These are phyloP conservation scores for Furcasterigmium sp. DNA, from an alignment of 2,329 filamentous ascomycete genomes.

Conservation along the genomic window DNA sequence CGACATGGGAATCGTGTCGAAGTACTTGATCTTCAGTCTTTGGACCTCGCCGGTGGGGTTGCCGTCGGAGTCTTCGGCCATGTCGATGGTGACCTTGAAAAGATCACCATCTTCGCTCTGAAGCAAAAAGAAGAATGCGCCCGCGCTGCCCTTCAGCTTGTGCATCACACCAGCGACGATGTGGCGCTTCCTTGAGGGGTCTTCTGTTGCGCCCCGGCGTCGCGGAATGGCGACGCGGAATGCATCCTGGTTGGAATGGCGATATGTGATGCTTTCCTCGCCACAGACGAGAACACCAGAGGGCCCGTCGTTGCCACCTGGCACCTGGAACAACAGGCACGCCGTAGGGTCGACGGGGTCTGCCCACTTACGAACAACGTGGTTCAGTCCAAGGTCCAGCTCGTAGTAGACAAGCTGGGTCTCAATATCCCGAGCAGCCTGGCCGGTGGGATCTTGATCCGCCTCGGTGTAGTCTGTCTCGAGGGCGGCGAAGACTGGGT, in stretches of 20 bases:
- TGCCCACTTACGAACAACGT: slow-evolving; percentile 95
- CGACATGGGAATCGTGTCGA: slow-evolving; percentile 89
- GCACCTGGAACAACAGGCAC: slow-evolving; percentile 89
- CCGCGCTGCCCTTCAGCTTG: slow-evolving; percentile 75
- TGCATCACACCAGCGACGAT: slow-evolving; percentile 96
- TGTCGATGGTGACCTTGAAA: slow-evolving; percentile 93
- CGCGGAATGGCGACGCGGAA: slow-evolving; percentile 87
- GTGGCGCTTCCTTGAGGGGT: slow-evolving; percentile 81
- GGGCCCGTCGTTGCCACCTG: slow-evolving; percentile 87
- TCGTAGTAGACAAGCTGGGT: slow-evolving; percentile 96
- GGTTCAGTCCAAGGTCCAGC: slow-evolving; percentile 91
- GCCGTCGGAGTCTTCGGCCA: slow-evolving; percentile 75
- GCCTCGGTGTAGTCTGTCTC: slow-evolving; percentile 90
- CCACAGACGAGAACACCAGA: slow-evolving; percentile 94
- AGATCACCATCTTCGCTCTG: slow-evolving; percentile 98
- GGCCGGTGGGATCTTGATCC: slow-evolving; percentile 84
- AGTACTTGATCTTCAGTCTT: slow-evolving; percentile 90
- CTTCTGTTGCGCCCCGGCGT: slow-evolving; percentile 80
- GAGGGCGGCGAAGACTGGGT: slow-evolving; percentile 91
- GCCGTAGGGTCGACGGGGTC: slow-evolving; percentile 88
- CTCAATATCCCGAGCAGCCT: slow-evolving; percentile 75
- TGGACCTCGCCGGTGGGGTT: slow-evolving; percentile 76
- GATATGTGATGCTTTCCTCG: slow-evolving; percentile 91
- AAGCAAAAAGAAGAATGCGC: slow-evolving; percentile 93
- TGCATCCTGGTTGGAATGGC: slow-evolving; percentile 90